Base-by-base conservation (phyloP, 768 basidiomycete genomes). In the Trametopsis cervina region DNA sequence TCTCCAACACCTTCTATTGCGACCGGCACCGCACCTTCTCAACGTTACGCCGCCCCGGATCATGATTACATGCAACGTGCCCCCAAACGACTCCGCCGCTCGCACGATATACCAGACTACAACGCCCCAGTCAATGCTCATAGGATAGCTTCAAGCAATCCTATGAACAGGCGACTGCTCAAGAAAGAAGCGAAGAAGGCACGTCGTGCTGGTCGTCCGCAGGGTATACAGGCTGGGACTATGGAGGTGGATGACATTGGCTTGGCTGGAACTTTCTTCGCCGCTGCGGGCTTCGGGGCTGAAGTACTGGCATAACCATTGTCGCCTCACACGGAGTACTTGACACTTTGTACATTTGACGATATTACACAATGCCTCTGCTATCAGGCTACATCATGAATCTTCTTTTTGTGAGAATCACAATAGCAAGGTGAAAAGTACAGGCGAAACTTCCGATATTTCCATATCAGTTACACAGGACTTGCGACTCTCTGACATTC, bases 131-230 rank as follows among this genome's bases (percentile, higher is more conserved):
- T 74, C 3, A 66, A 78, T 50, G 73, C 74, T 22, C 42, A 47
- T 24, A 49, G 52, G n/a, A 77, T 80, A 74, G 73, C 72, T 11
- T 58, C 60, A 50, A 67, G 74, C 47, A 84, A 85, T 60, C 83
- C 85, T 12, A 54, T 88, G 52, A 78, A 71, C 47, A 66, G 84
- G 51, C 73, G 69, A 56, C 66, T 71, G 54, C 55, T 86, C 56
- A 87, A 85, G 67, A 74, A 67, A 58, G 82, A 80, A 39, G 75
- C 77, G 41, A 88, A 85, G 69, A 69, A 70, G 54, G 77, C 75
- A 29, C 70, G 78, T 57, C 79, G 78, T 60, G 73, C 75, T 4
- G 73, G 70, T 35, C 69, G 69, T 27, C 63, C 65, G 44, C 9
- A 40, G 7, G 46, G 20, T 18, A 4, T 41, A 9, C 46, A 42